Percentiles rank a stretch among this genome's conserved stretches.
phyloP scores from a whole-genome alignment of 208 protist species.

The Naegleria lovaniensis region DNA sequence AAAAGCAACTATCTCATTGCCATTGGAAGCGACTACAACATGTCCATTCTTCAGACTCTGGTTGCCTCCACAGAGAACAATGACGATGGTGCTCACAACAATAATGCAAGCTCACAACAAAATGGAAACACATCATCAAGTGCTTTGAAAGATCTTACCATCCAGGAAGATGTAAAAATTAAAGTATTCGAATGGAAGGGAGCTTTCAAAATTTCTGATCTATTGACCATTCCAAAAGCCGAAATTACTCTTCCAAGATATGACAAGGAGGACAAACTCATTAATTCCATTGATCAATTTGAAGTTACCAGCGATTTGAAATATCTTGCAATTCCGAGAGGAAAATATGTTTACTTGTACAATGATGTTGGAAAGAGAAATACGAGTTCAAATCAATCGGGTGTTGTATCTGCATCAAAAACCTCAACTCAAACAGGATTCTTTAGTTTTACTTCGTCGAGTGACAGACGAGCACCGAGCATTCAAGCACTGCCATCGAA shows the following conservation, averaged over 20 bases:
- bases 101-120: not conserved
- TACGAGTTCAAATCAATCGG: not conserved
- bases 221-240: not conserved
- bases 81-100: not conserved
- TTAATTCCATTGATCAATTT: not conserved
- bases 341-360: constrained; percentile 6
- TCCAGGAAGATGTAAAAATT: not conserved
- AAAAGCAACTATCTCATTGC: not conserved
- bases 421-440: not conserved
- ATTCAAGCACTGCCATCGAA: not conserved
- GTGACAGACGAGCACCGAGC: not conserved
- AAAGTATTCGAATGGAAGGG: constrained; percentile 3
- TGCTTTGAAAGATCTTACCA: not conserved
- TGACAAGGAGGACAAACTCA: not conserved
- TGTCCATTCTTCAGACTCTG: not conserved
- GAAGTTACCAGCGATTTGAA: not conserved
- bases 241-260: not conserved
- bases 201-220: not conserved
- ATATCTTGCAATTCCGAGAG: not conserved
- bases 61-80: not conserved
- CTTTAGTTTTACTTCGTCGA: not conserved
- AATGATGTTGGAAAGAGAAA: not conserved
- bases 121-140: no score
- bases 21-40: not conserved
- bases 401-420: not conserved